Conservation (phyloP, 2,329 filamentous ascomycete species). For the Pestalotiopsis fici region DNA sequence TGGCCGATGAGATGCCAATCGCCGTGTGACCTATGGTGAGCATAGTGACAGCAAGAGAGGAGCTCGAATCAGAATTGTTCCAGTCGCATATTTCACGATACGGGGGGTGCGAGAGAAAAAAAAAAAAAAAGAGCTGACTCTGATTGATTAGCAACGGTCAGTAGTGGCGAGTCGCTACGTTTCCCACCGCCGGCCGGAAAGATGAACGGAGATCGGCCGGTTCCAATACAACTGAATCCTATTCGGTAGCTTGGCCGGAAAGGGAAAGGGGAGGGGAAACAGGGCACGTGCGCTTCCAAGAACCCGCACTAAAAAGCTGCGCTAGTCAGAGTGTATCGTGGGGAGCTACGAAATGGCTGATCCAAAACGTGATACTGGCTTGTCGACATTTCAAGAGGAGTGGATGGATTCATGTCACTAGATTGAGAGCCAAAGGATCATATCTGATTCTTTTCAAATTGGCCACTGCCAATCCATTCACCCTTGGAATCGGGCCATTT, state of each 20-base stretch:
- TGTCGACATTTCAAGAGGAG: no score
- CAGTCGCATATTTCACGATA: not conserved
- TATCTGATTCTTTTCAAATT: no score
- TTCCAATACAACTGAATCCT: not conserved
- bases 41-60: not conserved
- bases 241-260: not conserved
- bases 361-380: no score
- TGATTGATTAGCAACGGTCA: not conserved
- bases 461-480: no score
- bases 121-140: not conserved
- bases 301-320: no score
- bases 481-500: no score
- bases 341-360: no score
- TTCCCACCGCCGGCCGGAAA: not conserved
- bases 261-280: not conserved
- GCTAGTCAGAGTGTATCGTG: no score
- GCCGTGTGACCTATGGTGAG: not conserved
- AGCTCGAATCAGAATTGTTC: not conserved
- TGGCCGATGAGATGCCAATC: conserved; percentile 7
- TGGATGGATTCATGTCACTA: no score
- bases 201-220: not conserved
- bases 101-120: not conserved
- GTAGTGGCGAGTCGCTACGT: not conserved
- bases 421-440: no score
- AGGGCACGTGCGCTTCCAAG: no score